Evolutionary conservation across 2,329 filamentous ascomycete genomes (phyloP), one percentile per base, ranked within the genome.

Genomic region (Cephalotrichum gorgonifer): DNA sequence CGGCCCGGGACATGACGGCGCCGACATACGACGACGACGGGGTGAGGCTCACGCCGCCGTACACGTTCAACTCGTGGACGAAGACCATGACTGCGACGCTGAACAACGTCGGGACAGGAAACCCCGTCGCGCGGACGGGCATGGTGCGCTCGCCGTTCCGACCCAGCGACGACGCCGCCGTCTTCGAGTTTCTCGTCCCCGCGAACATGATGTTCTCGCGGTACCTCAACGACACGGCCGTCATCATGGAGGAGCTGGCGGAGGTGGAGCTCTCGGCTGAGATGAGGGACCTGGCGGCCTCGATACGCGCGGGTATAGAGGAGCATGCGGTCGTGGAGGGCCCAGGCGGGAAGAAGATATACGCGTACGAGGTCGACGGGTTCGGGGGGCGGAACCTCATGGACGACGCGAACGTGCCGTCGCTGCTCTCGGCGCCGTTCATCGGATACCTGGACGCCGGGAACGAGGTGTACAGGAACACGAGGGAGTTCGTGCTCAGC

Each of bases 141-240:
- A 76, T 96, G 46, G 78, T 96, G 39, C 79, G 91, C 49, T 90
- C 86, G 55, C 88, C 89, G 27, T 96, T 96, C 71, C 78, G 91
- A 1, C 91, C 90, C 0, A 91, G 86, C 51, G 91, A 97, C 62
- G 91, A 96, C 63, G 81, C 88, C 14, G 88, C 86, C 1, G 85
- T 87, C 35, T 83, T 88, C 52, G 88, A 91, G 60, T 91, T 89
- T 64, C 82, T 94, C 57, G 86, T 96, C 57, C 91, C 91, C 0
- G 83, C 86, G 28, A 97, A 96, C 63, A 88, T 88, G 83, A 86
- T 88, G 83, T 82, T 88, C 55, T 73, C 81, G 28, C 68, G 75
- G 22, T 85, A 81, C 56, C 72, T 89, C 3, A 66, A 67, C 11
- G 67, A 71, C 1, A 63, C 73, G 57, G 58, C 72, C 59, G 51